Base-by-base conservation (phyloP, 2,329 filamentous ascomycete species). In the Ophiostoma sp. region DNA sequence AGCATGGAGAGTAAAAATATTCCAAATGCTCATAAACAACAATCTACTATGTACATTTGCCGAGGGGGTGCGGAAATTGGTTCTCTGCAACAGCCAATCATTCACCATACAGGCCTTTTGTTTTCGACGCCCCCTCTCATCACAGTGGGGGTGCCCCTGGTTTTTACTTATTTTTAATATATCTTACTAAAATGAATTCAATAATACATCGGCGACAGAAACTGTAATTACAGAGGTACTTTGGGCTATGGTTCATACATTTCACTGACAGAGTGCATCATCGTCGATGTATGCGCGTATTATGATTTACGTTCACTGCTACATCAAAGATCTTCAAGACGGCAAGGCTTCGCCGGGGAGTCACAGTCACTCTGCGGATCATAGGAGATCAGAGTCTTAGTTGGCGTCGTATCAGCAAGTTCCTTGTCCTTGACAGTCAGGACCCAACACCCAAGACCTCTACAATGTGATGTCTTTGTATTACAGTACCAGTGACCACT, bases 61-160 rank as follows among this genome's bases (percentile, higher is more conserved):
- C 52, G 23, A 27, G 52, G 52, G 52, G 52, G 52, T 13, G 52
- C 52, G 52, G 52, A 57, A 57, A 57, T 57, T 57, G 52, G n/a
- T 27, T 57, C n/a, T 27, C 23, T 27, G 15, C 23, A 11, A 57
- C 3, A 27, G n/a, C 52, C 52, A 57, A 57, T 57, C 52, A 57
- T 31, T 27, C 52, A 23, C 27, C 52, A 13, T 48, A n/a, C 44
- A 48, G 8, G 44, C 44, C 44, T 31, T 48, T 20, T 48, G 52
- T 31, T 27, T 13, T 57, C 52, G 52, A 57, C 52, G 52, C 52
- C 52, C 10, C 52, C 23, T 27, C n/a, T 57, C 52, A 27, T 57
- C 52, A 52, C 48, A 57, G 52, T 57, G 52, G 52, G 23, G 52
- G 52, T 23, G 17, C n/a, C 23, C 52, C 44, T 48, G 17, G 17